These are phyloP conservation scores for Mollisia scopiformis DNA, from an alignment of 2,329 filamentous ascomycete genomes.

Conservation along the genomic window DNA sequence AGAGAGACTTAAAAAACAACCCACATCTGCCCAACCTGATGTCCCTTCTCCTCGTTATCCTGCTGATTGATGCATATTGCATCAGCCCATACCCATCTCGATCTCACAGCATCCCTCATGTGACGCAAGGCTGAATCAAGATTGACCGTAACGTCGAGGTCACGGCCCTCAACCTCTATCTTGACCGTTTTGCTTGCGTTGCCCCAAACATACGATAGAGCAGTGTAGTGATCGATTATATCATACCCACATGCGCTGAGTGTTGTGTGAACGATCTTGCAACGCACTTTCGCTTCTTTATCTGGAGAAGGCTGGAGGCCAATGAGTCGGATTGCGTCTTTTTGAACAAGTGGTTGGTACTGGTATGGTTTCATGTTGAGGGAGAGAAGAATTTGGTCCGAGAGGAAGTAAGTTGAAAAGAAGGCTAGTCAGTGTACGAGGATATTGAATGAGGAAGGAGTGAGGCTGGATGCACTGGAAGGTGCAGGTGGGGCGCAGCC, in stretches of 20 bases:
- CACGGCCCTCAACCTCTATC: conserved; percentile 5
- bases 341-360: conserved; percentile 6
- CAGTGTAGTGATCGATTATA: conserved; percentile 11
- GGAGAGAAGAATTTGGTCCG: too few species aligned
- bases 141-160: conserved; percentile 10
- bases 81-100: conserved; percentile 9
- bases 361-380: not conserved
- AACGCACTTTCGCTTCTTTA: conserved; percentile 3
- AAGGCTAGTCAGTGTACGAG: too few species aligned
- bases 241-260: conserved; percentile 9
- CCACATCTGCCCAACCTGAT: conserved; percentile 1
- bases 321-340: conserved; percentile 11
- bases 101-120: conserved; percentile 5
- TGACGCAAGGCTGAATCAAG: conserved; percentile 11
- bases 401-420: too few species aligned
- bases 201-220: conserved; percentile 19
- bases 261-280: conserved; percentile 15
- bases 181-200: not conserved
- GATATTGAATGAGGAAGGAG: too few species aligned
- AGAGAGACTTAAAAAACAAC: not conserved
- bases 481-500: too few species aligned
- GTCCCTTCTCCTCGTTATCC: not conserved
- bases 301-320: conserved; percentile 7
- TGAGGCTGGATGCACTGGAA: too few species aligned
- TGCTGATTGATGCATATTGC: conserved; percentile 12